Evolutionary conservation across 2,329 filamentous ascomycete genomes (phyloP).

Genomic region (Fusarium sp.): DNA sequence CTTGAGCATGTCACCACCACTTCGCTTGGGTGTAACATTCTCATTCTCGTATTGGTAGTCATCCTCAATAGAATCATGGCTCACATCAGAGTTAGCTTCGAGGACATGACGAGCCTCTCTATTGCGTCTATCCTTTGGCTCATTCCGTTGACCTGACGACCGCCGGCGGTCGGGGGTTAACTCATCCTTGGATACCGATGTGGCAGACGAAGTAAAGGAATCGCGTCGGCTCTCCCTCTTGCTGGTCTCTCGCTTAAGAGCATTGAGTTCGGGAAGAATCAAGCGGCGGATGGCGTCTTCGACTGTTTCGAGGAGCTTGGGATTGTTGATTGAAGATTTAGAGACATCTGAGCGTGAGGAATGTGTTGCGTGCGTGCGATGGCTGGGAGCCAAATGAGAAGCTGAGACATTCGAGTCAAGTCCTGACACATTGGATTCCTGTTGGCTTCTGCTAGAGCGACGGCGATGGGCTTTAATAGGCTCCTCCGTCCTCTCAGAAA

Average conservation of each 20-base stretch:
- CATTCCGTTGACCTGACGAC: conserved; percentile 65
- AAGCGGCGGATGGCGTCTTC: conserved; percentile 91
- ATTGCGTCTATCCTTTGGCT: conserved; percentile 57
- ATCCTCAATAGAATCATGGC: conserved; percentile 58
- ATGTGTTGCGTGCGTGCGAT: conserved; percentile 65
- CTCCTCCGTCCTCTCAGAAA: conserved; percentile 58
- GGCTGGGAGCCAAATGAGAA: conserved; percentile 62
- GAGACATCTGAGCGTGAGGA: conserved; percentile 62
- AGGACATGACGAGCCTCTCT: conserved; percentile 66
- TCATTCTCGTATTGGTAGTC: conserved; percentile 50
- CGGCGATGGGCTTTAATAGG: conserved; percentile 58
- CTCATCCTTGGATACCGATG: conserved; percentile 64
- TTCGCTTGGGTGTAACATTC: conserved; percentile 56
- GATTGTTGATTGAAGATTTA: conserved; percentile 88
- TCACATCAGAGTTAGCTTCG: conserved; percentile 59
- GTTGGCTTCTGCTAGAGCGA: conserved; percentile 61
- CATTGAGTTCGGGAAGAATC: conserved; percentile 90
- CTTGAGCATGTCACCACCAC: conserved; percentile 55
- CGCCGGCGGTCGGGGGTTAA: conserved; percentile 68
- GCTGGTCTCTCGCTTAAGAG: conserved; percentile 89
- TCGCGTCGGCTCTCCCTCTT: conserved; percentile 75
- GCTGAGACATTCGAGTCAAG: conserved; percentile 65
- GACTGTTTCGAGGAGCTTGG: conserved; percentile 87
- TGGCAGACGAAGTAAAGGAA: conserved; percentile 67
- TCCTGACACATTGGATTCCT: conserved; percentile 63